Conservation (phyloP, 148 eudicot species). For the Vaccinium darrowii region DNA sequence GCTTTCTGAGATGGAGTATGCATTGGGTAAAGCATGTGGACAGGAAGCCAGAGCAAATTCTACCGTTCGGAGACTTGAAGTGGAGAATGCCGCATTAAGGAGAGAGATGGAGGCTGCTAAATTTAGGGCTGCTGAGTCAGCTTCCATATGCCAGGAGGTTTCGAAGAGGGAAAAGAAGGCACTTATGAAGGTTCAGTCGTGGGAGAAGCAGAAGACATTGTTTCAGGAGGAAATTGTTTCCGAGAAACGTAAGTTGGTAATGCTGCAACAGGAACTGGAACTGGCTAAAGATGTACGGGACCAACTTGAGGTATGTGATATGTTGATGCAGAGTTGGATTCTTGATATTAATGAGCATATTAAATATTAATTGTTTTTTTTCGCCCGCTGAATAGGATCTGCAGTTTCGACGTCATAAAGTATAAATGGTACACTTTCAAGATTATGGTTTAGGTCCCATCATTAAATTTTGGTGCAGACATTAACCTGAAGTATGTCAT, state of each 20-base stretch:
- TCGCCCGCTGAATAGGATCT: neutral
- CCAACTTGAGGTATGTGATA: slow-evolving; percentile 90
- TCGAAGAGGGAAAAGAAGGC: slow-evolving; percentile 73
- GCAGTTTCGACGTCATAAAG: neutral
- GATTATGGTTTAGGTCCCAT: neutral
- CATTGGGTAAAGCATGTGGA: slow-evolving; percentile 73
- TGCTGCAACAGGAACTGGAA: slow-evolving; percentile 56
- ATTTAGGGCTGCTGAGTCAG: slow-evolving; percentile 63
- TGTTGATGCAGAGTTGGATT: slow-evolving; percentile 21
- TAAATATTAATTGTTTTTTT: neutral
- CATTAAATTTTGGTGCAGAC: neutral
- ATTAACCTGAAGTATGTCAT: neutral
- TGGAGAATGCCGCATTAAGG: slow-evolving; percentile 60
- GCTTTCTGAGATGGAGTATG: slow-evolving; percentile 89
- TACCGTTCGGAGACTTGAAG: slow-evolving; percentile 73
- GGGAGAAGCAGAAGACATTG: slow-evolving; percentile 80
- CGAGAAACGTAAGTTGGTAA: slow-evolving; percentile 53
- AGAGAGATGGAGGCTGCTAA: slow-evolving; percentile 90
- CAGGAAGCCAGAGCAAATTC: slow-evolving; percentile 79
- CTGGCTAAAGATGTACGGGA: slow-evolving; percentile 53
- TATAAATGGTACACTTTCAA: neutral
- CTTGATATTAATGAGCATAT: neutral
- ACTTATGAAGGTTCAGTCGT: slow-evolving; percentile 59
- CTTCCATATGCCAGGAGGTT: slow-evolving; percentile 83
- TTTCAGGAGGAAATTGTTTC: slow-evolving; percentile 78